Conservation (phyloP, 2,329 filamentous ascomycete genomes). For the Coleophoma crateriformis region DNA sequence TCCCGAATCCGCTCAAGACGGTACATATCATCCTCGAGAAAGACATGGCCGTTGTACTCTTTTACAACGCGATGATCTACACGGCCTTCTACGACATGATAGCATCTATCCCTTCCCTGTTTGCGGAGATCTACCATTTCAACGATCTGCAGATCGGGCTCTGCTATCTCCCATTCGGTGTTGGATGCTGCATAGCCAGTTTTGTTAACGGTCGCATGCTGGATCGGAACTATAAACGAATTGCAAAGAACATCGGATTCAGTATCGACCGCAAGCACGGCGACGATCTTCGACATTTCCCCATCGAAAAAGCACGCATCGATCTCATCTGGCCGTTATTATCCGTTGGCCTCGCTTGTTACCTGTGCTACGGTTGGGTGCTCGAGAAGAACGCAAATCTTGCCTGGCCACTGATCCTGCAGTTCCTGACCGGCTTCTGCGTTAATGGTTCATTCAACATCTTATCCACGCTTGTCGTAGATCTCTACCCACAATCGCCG, state of each 20-base stretch:
- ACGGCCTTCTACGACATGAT: slow-evolving; percentile 47
- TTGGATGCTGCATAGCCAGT: slow-evolving; percentile 43
- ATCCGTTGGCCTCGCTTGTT: slow-evolving; percentile 43
- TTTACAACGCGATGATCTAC: slow-evolving; percentile 49
- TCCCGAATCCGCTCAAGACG: slow-evolving; percentile 53
- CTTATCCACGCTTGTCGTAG: slow-evolving; percentile 58
- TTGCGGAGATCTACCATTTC: slow-evolving; percentile 24
- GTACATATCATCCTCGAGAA: slow-evolving; percentile 49
- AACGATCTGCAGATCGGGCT: slow-evolving; percentile 27
- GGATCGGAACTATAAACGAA: slow-evolving; percentile 65
- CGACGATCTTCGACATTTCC: slow-evolving; percentile 27
- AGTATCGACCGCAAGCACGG: slow-evolving; percentile 52
- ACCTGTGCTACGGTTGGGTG: slow-evolving; percentile 54
- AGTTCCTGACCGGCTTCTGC: slow-evolving; percentile 51
- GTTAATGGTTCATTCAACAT: slow-evolving; percentile 59
- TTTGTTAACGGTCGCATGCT: slow-evolving; percentile 50
- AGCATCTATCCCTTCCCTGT: slow-evolving; percentile 46
- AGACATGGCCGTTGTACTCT: slow-evolving; percentile 47
- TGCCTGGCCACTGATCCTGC: slow-evolving; percentile 47
- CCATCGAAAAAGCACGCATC: slow-evolving; percentile 36
- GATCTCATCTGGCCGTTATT: slow-evolving; percentile 50
- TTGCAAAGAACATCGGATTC: slow-evolving; percentile 56
- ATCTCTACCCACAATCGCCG: slow-evolving; percentile 54
- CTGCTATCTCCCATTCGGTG: slow-evolving; percentile 36
- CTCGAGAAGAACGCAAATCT: slow-evolving; percentile 44